Base-by-base conservation (phyloP, 164 flowering plant species). In the Protea cynaroides region DNA sequence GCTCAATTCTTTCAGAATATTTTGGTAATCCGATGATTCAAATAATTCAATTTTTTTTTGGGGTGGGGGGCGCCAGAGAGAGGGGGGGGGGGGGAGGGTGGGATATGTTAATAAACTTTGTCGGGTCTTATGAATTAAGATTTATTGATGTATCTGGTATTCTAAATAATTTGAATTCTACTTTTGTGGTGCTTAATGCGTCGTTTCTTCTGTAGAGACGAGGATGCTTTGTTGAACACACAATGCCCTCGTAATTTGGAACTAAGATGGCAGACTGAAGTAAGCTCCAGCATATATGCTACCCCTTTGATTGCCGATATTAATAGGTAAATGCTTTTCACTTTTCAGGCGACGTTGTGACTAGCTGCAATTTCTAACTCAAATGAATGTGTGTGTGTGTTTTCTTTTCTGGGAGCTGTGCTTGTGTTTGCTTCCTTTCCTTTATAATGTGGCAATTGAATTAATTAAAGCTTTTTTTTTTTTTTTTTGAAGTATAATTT, bases 211-310 rank as follows among this genome's bases (percentile, higher is more conserved):
- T 70, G 69, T 65, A 95, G 99, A 62, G 96, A 95, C 38, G 99
- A 95, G 77, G 88, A 87, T 70, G 85, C 82, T 18, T 68, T 95
- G 80, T 74, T 90, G 84, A 92, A 89, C 71, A 72, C 96, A 13
- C 81, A 83, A 71, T 95, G 99, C 76, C 97, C 99, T 38, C 81
- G 68, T 69, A 77, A 87, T 76, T 82, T 95, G 82, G 99, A 95
- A 79, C 74, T 95, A 10, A 82, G 99, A 79, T 92, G 99, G 99
- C 92, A 95, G 75, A 78, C 96, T 0, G 99, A 95, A 79, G 97
- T 92, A 51, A 89, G 94, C 73, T 95, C 99, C 61, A 95, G 99
- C 78, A 82, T 95, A 22, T 95, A 92, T 64, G 97, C 99, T 4
- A 74, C 92, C 38, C 99, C 99, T 9, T 78, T 95, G 81, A 81